Base-by-base conservation (phyloP, 257 asterid genomes). In the Solanum chilense region DNA sequence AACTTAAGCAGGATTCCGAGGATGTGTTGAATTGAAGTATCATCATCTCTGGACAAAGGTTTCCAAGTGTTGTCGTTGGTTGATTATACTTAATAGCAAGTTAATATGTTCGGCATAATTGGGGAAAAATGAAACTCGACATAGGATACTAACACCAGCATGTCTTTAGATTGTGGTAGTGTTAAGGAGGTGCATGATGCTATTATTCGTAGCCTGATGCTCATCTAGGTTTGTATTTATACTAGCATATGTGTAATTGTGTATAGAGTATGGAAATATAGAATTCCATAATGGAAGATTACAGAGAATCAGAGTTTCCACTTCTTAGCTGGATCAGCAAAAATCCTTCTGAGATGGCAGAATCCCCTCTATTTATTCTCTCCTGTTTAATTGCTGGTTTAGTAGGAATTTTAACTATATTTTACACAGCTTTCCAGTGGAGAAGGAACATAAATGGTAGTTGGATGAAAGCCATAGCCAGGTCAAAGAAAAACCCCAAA, bases 391-490 rank as follows among this genome's bases (percentile, higher is more conserved):
- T 94, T 87, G 97, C 98, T 44, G 98, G 98, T 86, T 80, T 94
- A 84, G 87, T 95, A 75, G 99, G 99, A 74, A 90, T 97, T 74
- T 81, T 93, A 84, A 97, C 99, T 45, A 97, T 97, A 73, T 90
- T 93, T 60, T 96, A 93, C 87, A 92, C 99, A 2, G 98, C 98
- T 88, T 96, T 93, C 85, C 98, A 95, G 81, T 97, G 99, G 99
- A 94, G 98, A 92, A 94, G 98, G 88, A 96, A 95, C 76, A 94
- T 94, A 85, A 96, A 93, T 85, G 82, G 94, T 87, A 95, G 93
- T 87, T 97, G 99, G 99, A 96, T 92, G 98, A 96, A 92, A 91
- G 98, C 99, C 93, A 93, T 96, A 90, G 98, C 98, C 37, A 91
- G 98, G 93, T 97, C 99, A 39, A 97, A 96, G 94, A 96, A 93